Evolutionary conservation across 345 rosid genomes (phyloP), one percentile per base, ranked within the genome.

Genomic region (Ceriops tagal): DNA sequence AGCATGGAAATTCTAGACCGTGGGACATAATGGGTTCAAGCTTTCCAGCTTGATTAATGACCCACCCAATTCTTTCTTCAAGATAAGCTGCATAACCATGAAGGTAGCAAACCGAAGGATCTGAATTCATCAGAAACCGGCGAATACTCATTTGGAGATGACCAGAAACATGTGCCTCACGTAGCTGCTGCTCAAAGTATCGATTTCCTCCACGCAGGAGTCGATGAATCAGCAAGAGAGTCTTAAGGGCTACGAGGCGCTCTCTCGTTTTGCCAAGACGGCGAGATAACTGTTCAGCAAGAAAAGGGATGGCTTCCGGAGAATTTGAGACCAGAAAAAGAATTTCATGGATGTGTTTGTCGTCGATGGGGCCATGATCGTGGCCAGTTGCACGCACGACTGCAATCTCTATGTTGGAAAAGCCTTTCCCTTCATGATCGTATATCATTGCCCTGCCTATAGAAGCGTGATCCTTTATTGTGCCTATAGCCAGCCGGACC

Each of bases 191-290:
- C 81, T 92, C 97, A 64, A 92, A 86, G 71, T 64, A 63, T 9
- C 84, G 88, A 66, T 85, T 92, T 63, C 97, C 93, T 20, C 97
- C 90, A 3, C 97, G 93, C 16, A 89, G 80, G 77, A 92, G 92
- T 21, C 96, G 86, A 57, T 89, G 97, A 72, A 88, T 75, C 53
- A 92, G 89, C 39, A 87, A 46, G 70, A 92, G 91, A 34, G 96
- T 78, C 83, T 89, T 92, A 79, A 87, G 85, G 5, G 97, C 92
- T 0, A 92, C 96, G 19, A 79, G 76, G 78, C 61, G 71, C 61
- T 89, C 86, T 77, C 86, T 84, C 4, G 97, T 89, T 80, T 81
- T 92, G 52, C 73, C 79, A 57, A 92, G 87, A 66, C 97, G 93
- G 70, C 84, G 86, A 65, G 97, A 89, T 51, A 92, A 83, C 53